Conservation (phyloP, 2,329 filamentous ascomycete species). For the Pseudomassariella vexata region DNA sequence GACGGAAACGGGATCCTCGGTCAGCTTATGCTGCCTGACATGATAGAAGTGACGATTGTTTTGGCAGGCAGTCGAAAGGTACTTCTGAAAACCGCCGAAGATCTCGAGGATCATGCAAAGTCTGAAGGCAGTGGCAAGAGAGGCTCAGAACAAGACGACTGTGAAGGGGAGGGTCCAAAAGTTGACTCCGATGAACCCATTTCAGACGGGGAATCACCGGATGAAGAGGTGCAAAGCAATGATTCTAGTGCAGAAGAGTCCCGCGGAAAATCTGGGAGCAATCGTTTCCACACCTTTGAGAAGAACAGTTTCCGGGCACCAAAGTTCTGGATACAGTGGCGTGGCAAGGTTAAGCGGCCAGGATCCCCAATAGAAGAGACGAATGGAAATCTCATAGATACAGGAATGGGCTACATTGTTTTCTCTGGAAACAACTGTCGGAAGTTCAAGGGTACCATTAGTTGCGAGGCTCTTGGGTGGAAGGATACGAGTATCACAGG, state of each 20-base stretch:
- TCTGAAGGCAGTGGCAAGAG: not conserved
- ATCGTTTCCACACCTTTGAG: slow-evolving; percentile 11
- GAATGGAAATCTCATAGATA: not conserved
- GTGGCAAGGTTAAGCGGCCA: slow-evolving; percentile 1
- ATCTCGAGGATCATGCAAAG: slow-evolving; percentile 3
- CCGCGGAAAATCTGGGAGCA: slow-evolving; percentile 7
- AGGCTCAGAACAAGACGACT: not conserved
- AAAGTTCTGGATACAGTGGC: slow-evolving; percentile 17
- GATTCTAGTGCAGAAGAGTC: slow-evolving; percentile 6
- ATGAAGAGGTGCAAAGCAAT: not conserved
- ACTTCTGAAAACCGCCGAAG: slow-evolving; percentile 3
- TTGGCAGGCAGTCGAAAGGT: slow-evolving; percentile 14
- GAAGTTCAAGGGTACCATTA: slow-evolving; percentile 15
- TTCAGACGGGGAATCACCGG: not conserved
- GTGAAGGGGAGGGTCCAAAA: slow-evolving; percentile 1
- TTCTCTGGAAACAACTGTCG: slow-evolving; percentile 16
- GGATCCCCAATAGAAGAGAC: slow-evolving; percentile 3
- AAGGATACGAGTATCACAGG: slow-evolving; percentile 13
- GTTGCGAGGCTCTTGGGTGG: slow-evolving; percentile 14
- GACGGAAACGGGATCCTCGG: slow-evolving; percentile 13
- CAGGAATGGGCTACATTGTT: slow-evolving; percentile 15
- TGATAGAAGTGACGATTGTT: slow-evolving; percentile 10
- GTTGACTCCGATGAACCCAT: not conserved
- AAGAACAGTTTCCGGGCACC: slow-evolving; percentile 16
- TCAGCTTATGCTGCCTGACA: slow-evolving; percentile 4